These are phyloP conservation scores for Volvox reticuliferus DNA, from an alignment of 139 green algal species.

Conservation along the genomic window DNA sequence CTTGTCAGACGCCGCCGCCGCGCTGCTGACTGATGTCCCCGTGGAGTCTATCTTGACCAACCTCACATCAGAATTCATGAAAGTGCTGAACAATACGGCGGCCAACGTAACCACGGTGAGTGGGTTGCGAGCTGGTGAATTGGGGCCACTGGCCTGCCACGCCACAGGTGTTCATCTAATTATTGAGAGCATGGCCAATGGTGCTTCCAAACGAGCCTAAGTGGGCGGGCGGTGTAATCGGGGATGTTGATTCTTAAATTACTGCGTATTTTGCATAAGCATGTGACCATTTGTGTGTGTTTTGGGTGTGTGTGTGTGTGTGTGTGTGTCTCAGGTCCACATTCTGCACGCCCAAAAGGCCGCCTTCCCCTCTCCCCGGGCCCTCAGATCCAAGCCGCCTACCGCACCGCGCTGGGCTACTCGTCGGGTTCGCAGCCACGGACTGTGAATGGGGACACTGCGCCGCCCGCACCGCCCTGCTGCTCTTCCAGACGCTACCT, in stretches of 20 bases:
- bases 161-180: too few species aligned
- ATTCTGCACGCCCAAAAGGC: too few species aligned
- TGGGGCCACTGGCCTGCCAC: too few species aligned
- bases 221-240: too few species aligned
- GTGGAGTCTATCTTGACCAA: not conserved
- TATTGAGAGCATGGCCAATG: too few species aligned
- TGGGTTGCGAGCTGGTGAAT: not conserved
- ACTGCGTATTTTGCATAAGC: too few species aligned
- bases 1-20: not conserved
- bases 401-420: constrained; percentile 30
- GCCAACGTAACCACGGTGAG: not conserved
- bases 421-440: not conserved
- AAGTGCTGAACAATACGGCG: not conserved
- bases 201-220: too few species aligned
- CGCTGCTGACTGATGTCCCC: not conserved
- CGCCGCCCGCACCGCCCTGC: not conserved
- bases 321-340: too few species aligned
- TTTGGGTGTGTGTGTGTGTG: too few species aligned
- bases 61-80: not conserved
- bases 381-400: constrained; percentile 1
- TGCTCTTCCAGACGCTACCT: not conserved
- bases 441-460: not conserved
- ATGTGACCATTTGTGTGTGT: too few species aligned
- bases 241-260: too few species aligned
- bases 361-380: not conserved